These are phyloP conservation scores for Aspergillus arachidicola DNA, from an alignment of 2,329 filamentous ascomycete genomes.

Conservation along the genomic window DNA sequence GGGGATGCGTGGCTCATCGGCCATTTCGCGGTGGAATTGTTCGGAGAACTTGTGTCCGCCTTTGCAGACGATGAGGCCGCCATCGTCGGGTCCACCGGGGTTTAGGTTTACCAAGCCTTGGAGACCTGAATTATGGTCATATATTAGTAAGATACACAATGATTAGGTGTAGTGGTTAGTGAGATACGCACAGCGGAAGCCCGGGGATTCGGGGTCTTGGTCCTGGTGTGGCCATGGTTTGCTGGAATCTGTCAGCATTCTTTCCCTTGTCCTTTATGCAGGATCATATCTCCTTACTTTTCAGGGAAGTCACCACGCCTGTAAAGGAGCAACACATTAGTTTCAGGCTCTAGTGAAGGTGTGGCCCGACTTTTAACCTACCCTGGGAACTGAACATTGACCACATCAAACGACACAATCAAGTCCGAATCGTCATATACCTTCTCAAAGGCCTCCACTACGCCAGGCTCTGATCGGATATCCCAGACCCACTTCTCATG, in stretches of 20 bases:
- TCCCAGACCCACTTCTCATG: slow-evolving; percentile 56
- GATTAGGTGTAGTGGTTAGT: fast-evolving
- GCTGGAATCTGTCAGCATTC: slow-evolving; percentile 24
- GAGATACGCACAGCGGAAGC: slow-evolving; percentile 50
- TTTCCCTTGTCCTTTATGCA: no score
- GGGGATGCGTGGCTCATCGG: slow-evolving; percentile 28
- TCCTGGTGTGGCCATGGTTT: slow-evolving; percentile 53
- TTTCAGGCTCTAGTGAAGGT: no score
- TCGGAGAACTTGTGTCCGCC: slow-evolving; percentile 35
- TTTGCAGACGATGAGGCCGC: slow-evolving; percentile 39
- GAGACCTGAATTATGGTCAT: background rate
- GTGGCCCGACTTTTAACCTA: no score
- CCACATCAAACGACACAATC: slow-evolving; percentile 54
- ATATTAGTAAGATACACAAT: background rate
- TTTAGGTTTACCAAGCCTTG: slow-evolving; percentile 55
- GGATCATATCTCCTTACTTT: slow-evolving; percentile 1
- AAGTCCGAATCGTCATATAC: slow-evolving; percentile 51
- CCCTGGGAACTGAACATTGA: slow-evolving; percentile 51
- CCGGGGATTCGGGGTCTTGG: slow-evolving; percentile 47
- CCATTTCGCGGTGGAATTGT: slow-evolving; percentile 34
- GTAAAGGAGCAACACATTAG: background rate
- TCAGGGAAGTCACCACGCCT: slow-evolving; percentile 22
- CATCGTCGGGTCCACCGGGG: slow-evolving; percentile 40
- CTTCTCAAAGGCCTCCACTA: slow-evolving; percentile 51
- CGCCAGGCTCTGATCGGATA: slow-evolving; percentile 52